phyloP scores from a whole-genome alignment of 495 filamentous ascomycete genomes.

The Podospora comata region DNA sequence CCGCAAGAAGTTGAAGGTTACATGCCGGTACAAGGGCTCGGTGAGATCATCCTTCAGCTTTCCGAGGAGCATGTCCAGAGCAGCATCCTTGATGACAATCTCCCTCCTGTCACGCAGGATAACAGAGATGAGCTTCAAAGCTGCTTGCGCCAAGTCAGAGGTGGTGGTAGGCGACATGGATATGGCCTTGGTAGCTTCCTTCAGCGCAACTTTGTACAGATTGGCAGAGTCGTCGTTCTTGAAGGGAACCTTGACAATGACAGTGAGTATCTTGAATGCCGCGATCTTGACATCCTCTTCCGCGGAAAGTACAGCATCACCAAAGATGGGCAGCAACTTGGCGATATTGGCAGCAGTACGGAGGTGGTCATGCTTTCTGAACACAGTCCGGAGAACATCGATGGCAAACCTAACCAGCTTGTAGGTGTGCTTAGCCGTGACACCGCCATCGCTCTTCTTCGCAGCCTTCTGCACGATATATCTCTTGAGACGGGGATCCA shows the following conservation, averaged over 20 bases:
- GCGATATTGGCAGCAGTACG: constrained; percentile 73
- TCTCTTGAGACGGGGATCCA: constrained; percentile 60
- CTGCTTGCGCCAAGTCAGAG: constrained; percentile 76
- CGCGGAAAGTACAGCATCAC: constrained; percentile 73
- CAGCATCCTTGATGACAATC: constrained; percentile 71
- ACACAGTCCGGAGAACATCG: constrained; percentile 73
- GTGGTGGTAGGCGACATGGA: constrained; percentile 65
- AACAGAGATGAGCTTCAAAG: constrained; percentile 80
- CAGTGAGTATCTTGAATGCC: constrained; percentile 74
- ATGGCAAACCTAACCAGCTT: constrained; percentile 84
- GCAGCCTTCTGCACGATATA: constrained; percentile 76
- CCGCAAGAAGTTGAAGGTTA: constrained; percentile 89
- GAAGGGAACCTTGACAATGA: constrained; percentile 81
- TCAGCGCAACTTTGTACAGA: constrained; percentile 78
- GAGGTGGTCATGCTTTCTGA: constrained; percentile 77
- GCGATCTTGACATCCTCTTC: constrained; percentile 90
- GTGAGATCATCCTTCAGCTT: constrained; percentile 86
- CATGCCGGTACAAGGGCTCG: constrained; percentile 83
- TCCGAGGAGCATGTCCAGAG: constrained; percentile 78
- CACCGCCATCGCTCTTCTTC: constrained; percentile 61
- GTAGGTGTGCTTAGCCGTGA: constrained; percentile 70
- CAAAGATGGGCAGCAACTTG: constrained; percentile 83
- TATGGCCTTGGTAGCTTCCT: constrained; percentile 70
- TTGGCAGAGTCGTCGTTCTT: constrained; percentile 64
- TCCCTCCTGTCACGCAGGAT: constrained; percentile 77